Evolutionary conservation across 75 land plant genomes (phyloP), one percentile per base, ranked within the genome.

Genomic region (Gnetum montanum): DNA sequence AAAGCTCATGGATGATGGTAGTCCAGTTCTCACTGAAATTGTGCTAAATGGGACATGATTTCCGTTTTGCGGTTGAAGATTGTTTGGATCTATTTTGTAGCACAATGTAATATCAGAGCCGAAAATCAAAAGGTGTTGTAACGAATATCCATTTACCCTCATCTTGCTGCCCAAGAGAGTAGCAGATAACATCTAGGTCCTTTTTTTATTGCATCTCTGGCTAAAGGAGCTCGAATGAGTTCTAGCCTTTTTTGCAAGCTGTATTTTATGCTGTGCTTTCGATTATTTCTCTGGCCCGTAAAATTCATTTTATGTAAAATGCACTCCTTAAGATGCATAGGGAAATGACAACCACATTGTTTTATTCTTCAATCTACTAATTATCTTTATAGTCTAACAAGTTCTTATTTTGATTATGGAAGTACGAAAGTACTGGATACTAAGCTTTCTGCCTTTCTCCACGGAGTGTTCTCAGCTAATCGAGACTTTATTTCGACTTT

Each of bases 1-100:
- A 37, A 82, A 82, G 74, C 58, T 59, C 49, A 34, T 67, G n/a
- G 79, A 79, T 24, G 76, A 83, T 55, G 79, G 55, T 3, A 71
- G 55, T 23, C 51, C 37, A 4, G 59, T 57, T 30, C 65, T 63
- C 46, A 31, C 61, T 28, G 75, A 71, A 11, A 35, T 56, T 16
- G 56, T 68, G 27, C 49, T 62, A 59, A 78, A 82, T 48, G 82
- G 80, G 43, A 50, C 61, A 37, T 76, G 62, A 53, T 46, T 22
- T 27, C 22, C 34, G 23, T 53, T 41, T 33, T 20, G 22, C 31
- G 55, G 3, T 15, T 34, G 55, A 31, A 34, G n/a, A n/a, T n/a
- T n/a, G n/a, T n/a, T n/a, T n/a, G n/a, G n/a, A n/a, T n/a, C n/a
- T n/a, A n/a, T n/a, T n/a, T n/a, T n/a, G n/a, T n/a, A n/a, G n/a